A percentile compares a stretch with the other conserved stretches of the same genome.
Evolutionary conservation across 805 yeast species (phyloP).

Genomic region (Wickerhamomyces chambardii): DNA sequence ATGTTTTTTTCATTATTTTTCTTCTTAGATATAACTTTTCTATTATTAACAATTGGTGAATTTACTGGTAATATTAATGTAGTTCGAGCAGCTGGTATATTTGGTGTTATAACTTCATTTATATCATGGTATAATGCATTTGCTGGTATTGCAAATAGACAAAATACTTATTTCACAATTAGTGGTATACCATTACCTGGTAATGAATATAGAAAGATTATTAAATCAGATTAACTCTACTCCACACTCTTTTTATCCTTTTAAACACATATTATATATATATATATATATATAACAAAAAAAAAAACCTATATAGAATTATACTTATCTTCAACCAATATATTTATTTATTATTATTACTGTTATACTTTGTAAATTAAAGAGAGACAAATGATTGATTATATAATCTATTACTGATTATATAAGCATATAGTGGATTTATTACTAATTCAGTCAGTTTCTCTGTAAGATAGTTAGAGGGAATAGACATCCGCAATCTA

Average conservation of each 20-base stretch:
- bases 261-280: too few species aligned
- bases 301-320: too few species aligned
- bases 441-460: too few species aligned
- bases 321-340: too few species aligned
- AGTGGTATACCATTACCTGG: constrained; percentile 24
- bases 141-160: constrained; percentile 50
- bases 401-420: too few species aligned
- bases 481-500: too few species aligned
- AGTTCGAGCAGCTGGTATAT: constrained; percentile 45
- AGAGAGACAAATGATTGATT: too few species aligned
- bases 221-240: not conserved
- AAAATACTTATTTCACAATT: constrained; percentile 35
- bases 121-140: constrained; percentile 54
- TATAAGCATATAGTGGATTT: too few species aligned
- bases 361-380: too few species aligned
- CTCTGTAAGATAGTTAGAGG: too few species aligned
- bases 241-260: not conserved
- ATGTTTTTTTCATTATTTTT: constrained; percentile 52
- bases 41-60: constrained; percentile 44
- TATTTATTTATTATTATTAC: too few species aligned
- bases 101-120: constrained; percentile 44
- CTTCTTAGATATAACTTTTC: constrained; percentile 42
- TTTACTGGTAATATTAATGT: constrained; percentile 32
- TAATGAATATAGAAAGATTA: constrained; percentile 4
- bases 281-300: too few species aligned